These are phyloP conservation scores for Kluyveromyces starmeri DNA, from an alignment of 805 yeast genomes.

Conservation along the genomic window DNA sequence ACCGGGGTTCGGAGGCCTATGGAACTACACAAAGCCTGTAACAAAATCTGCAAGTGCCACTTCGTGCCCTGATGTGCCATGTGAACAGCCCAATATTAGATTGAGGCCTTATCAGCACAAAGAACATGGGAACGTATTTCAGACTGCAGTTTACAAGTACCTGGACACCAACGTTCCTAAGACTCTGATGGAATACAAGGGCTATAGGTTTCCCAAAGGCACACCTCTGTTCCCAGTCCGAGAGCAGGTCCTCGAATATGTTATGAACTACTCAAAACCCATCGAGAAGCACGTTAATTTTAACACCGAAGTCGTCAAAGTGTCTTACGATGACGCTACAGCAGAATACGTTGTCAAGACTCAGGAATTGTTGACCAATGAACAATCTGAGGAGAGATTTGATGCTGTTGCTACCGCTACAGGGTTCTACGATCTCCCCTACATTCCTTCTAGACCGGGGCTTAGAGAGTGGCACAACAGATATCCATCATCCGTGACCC, in stretches of 20 bases:
- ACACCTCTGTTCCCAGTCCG: constrained; percentile 51
- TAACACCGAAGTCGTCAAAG: constrained; percentile 39
- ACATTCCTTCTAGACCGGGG: constrained; percentile 48
- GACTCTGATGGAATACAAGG: constrained; percentile 53
- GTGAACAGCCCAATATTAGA: constrained; percentile 20
- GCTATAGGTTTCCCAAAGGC: constrained; percentile 36
- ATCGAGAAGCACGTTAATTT: constrained; percentile 35
- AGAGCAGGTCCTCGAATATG: constrained; percentile 47
- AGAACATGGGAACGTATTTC: constrained; percentile 30
- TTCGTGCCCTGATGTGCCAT: constrained; percentile 21
- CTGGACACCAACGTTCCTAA: constrained; percentile 61
- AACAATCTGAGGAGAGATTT: constrained; percentile 23
- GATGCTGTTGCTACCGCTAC: constrained; percentile 59
- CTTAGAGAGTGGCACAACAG: constrained; percentile 37
- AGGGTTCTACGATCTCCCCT: constrained; percentile 59
- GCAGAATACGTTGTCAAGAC: constrained; percentile 38
- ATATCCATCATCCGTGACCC: constrained; percentile 42
- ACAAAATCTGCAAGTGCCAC: constrained; percentile 7
- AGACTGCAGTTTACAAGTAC: constrained; percentile 48
- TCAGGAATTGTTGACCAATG: constrained; percentile 23
- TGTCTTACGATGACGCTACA: constrained; percentile 19
- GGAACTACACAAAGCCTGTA: constrained; percentile 46
- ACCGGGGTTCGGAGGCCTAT: constrained; percentile 54
- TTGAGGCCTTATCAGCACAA: constrained; percentile 7
- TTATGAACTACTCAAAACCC: constrained; percentile 41